Evolutionary conservation across 2,329 filamentous ascomycete species (phyloP), one percentile per base, ranked within the genome.

Genomic region (Aspergillus viridinutans): DNA sequence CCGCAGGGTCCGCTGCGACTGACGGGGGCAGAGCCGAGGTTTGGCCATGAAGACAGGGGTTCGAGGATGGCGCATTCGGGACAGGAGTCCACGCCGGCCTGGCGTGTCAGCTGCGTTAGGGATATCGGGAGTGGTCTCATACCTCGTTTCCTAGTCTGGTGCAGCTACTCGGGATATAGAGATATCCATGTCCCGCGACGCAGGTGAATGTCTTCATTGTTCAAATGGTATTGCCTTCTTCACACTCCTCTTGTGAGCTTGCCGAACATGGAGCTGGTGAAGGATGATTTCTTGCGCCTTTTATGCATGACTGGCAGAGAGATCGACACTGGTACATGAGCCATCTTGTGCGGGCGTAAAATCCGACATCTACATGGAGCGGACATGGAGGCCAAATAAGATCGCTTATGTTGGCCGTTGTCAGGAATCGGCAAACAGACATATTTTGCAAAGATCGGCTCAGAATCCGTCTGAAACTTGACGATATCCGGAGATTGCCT

Each of bases 61-160:
- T 83, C 81, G 1, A 81, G 76, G 55, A 83, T 83, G 6, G 79
- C 76, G 60, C 81, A 83, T 65, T 83, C 81, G 0, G 81, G 81
- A 61, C 81, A 83, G 0, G 79, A 77, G 58, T 83, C 81, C 3
- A 75, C 67, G 0, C 77, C 78, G 28, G 77, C 71, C 80, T 81
- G 10, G 21, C 42, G 14, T 23, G 32, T 56, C 25, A 54, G 55
- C 28, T 21, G 12, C 50, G 12, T 43, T 14, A 2, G 38, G 14
- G 54, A 21, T 0, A 14, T 6, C 2, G 45, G 21, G 25, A n/a
- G 26, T 10, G 25, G 3, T 32, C 10, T 48, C 65, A 57, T 61
- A 81, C 79, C 69, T 80, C 73, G 9, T 69, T 63, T 9, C 77
- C 77, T 6, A 80, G 72, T 25, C 77, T 71, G 3, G 76, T 78